Conservation (phyloP, 148 eudicot genomes). For the Rhododendron simsii region DNA sequence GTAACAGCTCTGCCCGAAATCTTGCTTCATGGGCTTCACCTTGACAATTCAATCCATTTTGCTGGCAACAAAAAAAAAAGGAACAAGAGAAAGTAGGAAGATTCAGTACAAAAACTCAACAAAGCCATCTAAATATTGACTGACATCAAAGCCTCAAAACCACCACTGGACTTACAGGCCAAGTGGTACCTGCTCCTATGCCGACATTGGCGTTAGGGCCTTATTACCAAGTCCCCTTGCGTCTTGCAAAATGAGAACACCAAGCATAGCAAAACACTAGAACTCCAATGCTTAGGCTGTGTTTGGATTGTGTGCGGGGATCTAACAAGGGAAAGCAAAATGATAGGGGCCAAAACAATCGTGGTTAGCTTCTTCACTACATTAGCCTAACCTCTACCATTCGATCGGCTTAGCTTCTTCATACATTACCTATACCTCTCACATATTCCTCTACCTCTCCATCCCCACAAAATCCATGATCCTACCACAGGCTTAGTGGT, state of each 20-base stretch:
- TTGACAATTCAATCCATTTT: no score
- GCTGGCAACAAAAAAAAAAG: background rate
- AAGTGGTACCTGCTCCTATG: background rate
- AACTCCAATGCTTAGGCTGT: background rate
- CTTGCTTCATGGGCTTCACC: background rate
- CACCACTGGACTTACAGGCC: background rate
- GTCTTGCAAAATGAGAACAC: background rate
- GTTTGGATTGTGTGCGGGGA: background rate
- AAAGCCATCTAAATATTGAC: background rate
- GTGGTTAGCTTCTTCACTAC: background rate
- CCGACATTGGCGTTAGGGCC: background rate
- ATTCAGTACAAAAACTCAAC: background rate
- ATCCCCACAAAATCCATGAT: background rate
- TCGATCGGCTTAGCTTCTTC: no score
- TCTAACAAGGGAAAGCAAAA: background rate
- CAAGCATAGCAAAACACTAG: background rate
- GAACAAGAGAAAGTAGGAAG: background rate
- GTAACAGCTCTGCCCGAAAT: constrained; percentile 3
- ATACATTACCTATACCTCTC: no score
- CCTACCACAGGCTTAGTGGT: background rate
- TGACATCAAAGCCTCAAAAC: background rate
- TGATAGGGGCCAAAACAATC: background rate
- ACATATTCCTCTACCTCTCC: background rate
- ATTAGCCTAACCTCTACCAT: no score
- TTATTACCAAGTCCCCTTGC: background rate